Percentiles rank a stretch among this genome's conserved stretches.
These are phyloP conservation scores for Citrullus colocynthis DNA, from an alignment of 306 rosid species.

Conservation along the genomic window DNA sequence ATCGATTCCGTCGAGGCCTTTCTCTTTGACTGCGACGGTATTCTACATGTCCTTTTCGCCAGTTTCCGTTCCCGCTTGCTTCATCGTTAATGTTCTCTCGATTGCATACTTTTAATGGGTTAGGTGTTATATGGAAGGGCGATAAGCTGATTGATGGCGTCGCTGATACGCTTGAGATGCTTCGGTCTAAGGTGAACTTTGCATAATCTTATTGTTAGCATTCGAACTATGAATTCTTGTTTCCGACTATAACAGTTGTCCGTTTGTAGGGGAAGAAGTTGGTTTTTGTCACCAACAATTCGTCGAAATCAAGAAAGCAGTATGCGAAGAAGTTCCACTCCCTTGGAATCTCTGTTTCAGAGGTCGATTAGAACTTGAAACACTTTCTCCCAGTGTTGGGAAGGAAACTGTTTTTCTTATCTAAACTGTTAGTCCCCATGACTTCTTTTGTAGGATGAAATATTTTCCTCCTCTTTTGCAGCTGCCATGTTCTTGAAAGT, in stretches of 20 bases:
- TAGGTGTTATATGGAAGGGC: slow-evolving; percentile 95
- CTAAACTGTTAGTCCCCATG: neutral
- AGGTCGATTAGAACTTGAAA: slow-evolving; percentile 15
- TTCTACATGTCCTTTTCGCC: neutral
- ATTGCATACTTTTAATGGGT: neutral
- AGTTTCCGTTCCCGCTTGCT: neutral
- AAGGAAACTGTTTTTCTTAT: neutral
- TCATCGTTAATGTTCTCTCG: neutral
- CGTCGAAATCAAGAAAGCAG: slow-evolving; percentile 57
- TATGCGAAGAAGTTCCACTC: slow-evolving; percentile 61
- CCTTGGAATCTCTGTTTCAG: slow-evolving; percentile 59
- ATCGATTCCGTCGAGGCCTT: slow-evolving; percentile 67
- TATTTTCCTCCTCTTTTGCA: slow-evolving; percentile 88
- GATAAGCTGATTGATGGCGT: slow-evolving; percentile 63
- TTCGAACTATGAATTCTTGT: neutral
- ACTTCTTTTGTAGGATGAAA: slow-evolving; percentile 46
- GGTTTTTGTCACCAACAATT: slow-evolving; percentile 79
- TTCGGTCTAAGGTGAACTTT: slow-evolving; percentile 48
- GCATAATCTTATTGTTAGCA: neutral
- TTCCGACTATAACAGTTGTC: neutral
- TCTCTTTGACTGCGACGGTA: slow-evolving; percentile 93
- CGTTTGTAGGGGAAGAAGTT: slow-evolving; percentile 56
- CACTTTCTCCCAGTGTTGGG: neutral
- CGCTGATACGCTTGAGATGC: slow-evolving; percentile 49
- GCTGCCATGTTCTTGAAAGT: slow-evolving; percentile 88